phyloP scores from a whole-genome alignment of 331 rosid species.

The Telfairia occidentalis region DNA sequence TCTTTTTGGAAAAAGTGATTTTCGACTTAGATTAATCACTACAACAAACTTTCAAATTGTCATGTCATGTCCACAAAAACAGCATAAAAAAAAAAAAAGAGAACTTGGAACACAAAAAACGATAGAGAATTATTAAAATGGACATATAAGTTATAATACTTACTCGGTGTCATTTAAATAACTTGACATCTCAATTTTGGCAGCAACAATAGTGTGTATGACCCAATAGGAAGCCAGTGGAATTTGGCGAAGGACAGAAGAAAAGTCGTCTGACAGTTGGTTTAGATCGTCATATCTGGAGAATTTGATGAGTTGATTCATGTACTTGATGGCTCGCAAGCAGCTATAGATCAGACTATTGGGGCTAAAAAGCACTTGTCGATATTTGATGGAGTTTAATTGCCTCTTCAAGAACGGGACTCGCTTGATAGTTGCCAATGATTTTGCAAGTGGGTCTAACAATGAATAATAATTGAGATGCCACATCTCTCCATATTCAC shows the following conservation, averaged over 20 bases:
- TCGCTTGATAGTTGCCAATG: background rate
- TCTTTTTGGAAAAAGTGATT: too few species aligned
- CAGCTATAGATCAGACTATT: background rate
- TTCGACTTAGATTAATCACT: too few species aligned
- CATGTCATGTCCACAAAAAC: too few species aligned
- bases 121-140: too few species aligned
- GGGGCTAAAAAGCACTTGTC: background rate
- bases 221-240: background rate
- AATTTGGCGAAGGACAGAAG: background rate
- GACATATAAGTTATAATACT: too few species aligned
- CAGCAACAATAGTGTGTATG: conserved; percentile 3
- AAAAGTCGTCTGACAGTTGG: background rate
- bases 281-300: background rate
- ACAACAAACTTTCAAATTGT: too few species aligned
- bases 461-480: background rate
- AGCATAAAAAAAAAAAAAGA: too few species aligned
- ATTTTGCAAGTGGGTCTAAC: background rate
- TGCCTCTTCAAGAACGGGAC: background rate
- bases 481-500: background rate
- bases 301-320: background rate
- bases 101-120: too few species aligned
- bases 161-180: background rate
- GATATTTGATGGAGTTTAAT: background rate
- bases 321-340: background rate
- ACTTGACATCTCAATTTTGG: background rate